Base-by-base conservation (phyloP, 805 yeast genomes). In the Pichia paraexigua region DNA sequence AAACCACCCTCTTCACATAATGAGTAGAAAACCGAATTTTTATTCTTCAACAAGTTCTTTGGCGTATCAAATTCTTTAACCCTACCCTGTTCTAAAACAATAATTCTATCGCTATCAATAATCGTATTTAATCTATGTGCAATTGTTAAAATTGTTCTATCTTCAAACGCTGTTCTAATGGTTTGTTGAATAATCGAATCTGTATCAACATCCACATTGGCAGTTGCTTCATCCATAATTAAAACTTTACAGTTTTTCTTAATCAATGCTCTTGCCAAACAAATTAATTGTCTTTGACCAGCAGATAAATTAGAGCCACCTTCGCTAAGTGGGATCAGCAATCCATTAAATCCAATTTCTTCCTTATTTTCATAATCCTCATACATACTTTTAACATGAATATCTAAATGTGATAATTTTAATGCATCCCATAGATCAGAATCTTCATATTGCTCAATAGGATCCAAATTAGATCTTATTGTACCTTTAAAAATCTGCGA, bases 401-500 rank as follows among this genome's bases (percentile, higher is more conserved):
- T 71, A 61, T 84, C 83, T 70, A 90, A 72, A 63, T 89, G 95
- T 0, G 96, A 79, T 44, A 88, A 71, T 59, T 84, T 89, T 50
- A 90, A 71, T 0, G 84, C 94, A 28, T 74, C 71, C 96, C 96
- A 89, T n/a, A 90, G 74, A 54, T 83, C 78, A n/a, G 83, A 85
- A 65, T 89, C 96, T 4, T 78, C 69, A 63, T 79, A 80, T 48
- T 70, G 71, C 21, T 75, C 71, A 2, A 85, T 80, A 25, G 98
- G 98, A 66, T 92, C 98, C 58, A 92, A 75, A 65, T 90, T 90
- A 46, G 87, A 85, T 60, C 96, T 76, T 13, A 90, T 71, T 0
- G 94, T 77, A 39, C 97, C 97, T 70, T 87, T 87, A 64, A 91
- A 85, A 10, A 88, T 88, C 66, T 91, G 97, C 0, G 96, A 86